Percentiles rank a stretch among this genome's conserved stretches.
Evolutionary conservation across 352 stramenopile genomes (phyloP).

Genomic region (Globisporangium parvum): DNA sequence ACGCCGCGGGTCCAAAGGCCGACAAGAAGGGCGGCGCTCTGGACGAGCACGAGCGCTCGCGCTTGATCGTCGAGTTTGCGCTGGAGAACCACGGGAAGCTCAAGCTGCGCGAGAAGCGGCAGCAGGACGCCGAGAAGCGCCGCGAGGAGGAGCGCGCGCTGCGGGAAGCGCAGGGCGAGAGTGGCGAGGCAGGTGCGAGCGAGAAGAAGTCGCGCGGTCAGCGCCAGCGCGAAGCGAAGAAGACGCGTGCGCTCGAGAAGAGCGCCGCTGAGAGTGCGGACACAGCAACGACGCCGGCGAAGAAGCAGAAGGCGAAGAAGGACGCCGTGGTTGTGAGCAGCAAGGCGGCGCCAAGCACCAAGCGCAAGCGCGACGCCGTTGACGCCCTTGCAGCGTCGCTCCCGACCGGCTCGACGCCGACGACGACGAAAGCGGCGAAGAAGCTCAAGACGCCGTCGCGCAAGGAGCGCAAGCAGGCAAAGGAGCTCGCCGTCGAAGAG

Average conservation of each 20-base stretch:
- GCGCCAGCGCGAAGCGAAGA: conserved; percentile 75
- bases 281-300: conserved; percentile 23
- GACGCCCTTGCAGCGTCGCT: conserved; percentile 18
- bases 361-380: conserved; percentile 30
- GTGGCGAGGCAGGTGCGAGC: conserved; percentile 13
- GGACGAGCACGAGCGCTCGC: conserved; percentile 55
- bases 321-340: conserved; percentile 27
- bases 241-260: conserved; percentile 27
- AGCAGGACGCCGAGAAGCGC: conserved; percentile 58
- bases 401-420: background rate
- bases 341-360: conserved; percentile 26
- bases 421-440: conserved; percentile 9
- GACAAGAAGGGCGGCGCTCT: conserved; percentile 27
- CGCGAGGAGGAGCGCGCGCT: conserved; percentile 61
- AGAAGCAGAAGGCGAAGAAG: conserved; percentile 21
- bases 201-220: conserved; percentile 67
- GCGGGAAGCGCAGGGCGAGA: conserved; percentile 46
- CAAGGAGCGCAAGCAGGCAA: conserved; percentile 60
- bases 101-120: conserved; percentile 76
- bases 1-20: conserved; percentile 42
- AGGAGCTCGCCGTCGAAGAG: conserved; percentile 47
- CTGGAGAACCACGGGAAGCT: conserved; percentile 88
- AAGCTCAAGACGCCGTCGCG: conserved; percentile 37
- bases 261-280: conserved; percentile 10
- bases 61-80: conserved; percentile 87